Evolutionary conservation across 106 monocot species (phyloP), one percentile per base, ranked within the genome.

Genomic region (Dendrobium catenatum): DNA sequence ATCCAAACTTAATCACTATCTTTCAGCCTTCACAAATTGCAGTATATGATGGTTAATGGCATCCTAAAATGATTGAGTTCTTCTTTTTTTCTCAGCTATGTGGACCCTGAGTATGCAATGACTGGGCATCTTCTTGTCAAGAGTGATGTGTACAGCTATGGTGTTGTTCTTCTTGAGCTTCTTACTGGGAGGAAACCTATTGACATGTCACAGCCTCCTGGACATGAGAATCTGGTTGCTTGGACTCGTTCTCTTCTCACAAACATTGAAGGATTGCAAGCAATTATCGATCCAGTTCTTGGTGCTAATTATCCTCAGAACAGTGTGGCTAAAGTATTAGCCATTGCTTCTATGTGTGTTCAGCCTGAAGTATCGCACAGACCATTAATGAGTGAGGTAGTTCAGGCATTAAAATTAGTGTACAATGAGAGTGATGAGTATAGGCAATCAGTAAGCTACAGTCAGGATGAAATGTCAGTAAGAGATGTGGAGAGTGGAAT

Each of bases 51-150:
- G 9, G 5, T 27, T 33, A 24, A 22, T 40, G 73, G 3, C 37
- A 37, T 75, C 5, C 40, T 68, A 3, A 78, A 76, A 37, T 80
- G n/a, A 64, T 24, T 29, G 26, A 5, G 15, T 8, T 40, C 40
- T 42, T 81, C 42, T 24, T 72, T 24, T 56, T 56, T 75, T 2
- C n/a, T 29, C 75, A 90, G 89, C 27, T 90, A 90, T 78, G 87
- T 90, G 56, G 89, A 87, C 19, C 89, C 89, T 24, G 89, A 90
- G 70, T 90, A 90, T 74, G 89, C 89, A 10, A 90, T 90, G 89
- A 90, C 89, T 0, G 89, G 89, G 20, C 89, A 90, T 80, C 87
- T 90, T 70, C 85, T 90, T 56, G 89, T 90, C 11, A 87, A 90
- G 79, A 87, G 85, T 26, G 89, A 90, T 82, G 89, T 90, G 11